Base-by-base conservation (phyloP, 345 rosid species). In the Citrus cavaleriei region DNA sequence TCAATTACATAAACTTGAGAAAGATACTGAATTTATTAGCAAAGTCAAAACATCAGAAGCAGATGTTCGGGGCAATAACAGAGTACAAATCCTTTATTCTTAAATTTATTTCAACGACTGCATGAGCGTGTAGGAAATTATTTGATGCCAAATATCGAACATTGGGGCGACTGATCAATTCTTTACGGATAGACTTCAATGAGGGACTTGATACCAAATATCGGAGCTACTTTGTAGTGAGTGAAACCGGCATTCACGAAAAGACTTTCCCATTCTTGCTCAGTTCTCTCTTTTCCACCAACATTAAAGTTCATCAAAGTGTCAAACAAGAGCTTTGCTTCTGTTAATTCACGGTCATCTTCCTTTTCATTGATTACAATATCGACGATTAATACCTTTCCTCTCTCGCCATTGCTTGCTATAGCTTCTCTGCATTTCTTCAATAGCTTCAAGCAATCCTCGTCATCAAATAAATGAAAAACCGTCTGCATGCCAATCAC, bases 381-480 rank as follows among this genome's bases (percentile, higher is more conserved):
- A 18, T 80, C 81, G n/a, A 80, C 57, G 49, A 83, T 83, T 0
- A 77, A 68, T 2, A 73, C 79, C 74, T 80, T 83, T n/a, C 83
- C 79, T 16, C 38, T 68, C 40, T 37, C 68, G 3, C 46, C 70
- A 7, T 40, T 81, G 1, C 40, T 62, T 46, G 37, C 49, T 27
- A 64, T 46, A 51, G 88, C 87, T 73, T 83, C 88, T 74, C 80
- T 82, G 86, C 90, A 74, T 76, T 80, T 55, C 80, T 83, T 79
- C 25, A 88, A 82, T 66, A 88, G 83, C 77, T 82, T 90, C 70
- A 85, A 34, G 79, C 89, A 88, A 6, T 90, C 86, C 22, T 85
- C 87, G 27, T 90, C 93, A 25, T 74, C 74, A 71, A 77, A 85
- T 16, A 69, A 84, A 70, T 90, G 91, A 58, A 88, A 76, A 55